Conservation (phyloP, 2,329 filamentous ascomycete species). For the Alternaria novae-zelandiae region DNA sequence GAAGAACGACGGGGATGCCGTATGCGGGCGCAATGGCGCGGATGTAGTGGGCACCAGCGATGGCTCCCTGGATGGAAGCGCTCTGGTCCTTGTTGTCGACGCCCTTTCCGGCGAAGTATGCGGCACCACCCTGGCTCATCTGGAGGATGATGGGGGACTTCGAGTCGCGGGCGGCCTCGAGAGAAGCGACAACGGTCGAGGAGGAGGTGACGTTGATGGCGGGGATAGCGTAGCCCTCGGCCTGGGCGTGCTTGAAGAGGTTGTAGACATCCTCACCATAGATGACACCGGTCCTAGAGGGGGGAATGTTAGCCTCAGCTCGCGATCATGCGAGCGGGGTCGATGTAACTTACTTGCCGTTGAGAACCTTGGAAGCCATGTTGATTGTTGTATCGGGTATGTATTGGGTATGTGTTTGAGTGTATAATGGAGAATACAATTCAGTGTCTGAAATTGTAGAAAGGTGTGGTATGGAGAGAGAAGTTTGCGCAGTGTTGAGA, state of each 20-base stretch:
- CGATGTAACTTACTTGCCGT: constrained; percentile 62
- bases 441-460: not conserved
- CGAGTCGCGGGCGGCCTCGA: constrained; percentile 92
- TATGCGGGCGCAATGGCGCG: constrained; percentile 85
- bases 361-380: constrained; percentile 53
- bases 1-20: constrained; percentile 77
- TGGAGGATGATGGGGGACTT: constrained; percentile 80
- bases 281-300: constrained; percentile 51
- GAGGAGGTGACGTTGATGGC: constrained; percentile 75
- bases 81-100: constrained; percentile 67
- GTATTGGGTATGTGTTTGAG: not conserved
- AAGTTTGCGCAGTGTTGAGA: constrained; percentile 4
- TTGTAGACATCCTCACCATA: constrained; percentile 64
- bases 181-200: constrained; percentile 76
- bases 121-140: constrained; percentile 75
- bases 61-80: constrained; percentile 84
- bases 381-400: constrained; percentile 7
- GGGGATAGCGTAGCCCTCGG: constrained; percentile 65
- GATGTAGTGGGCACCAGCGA: constrained; percentile 88
- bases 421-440: not conserved
- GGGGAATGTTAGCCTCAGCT: constrained; percentile 10
- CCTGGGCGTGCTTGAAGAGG: constrained; percentile 72
- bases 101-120: constrained; percentile 75
- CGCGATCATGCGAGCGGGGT: constrained; percentile 1
- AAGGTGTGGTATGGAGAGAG: constrained; percentile 2